Base-by-base conservation (phyloP, 257 asterid genomes). In the Nicotiana otophora region DNA sequence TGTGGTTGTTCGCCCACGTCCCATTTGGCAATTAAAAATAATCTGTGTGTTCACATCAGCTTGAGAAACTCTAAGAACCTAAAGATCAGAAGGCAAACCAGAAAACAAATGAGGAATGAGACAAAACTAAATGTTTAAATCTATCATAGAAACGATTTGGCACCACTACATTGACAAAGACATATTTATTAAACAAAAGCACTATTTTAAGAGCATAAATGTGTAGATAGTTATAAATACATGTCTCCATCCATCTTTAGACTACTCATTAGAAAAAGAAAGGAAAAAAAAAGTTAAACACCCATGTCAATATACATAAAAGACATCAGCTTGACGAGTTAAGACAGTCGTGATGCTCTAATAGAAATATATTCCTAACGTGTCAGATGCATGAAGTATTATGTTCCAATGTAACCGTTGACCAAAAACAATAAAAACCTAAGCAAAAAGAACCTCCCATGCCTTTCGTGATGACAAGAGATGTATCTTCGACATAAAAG, bases 1-100 rank as follows among this genome's bases (percentile, higher is more conserved):
- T 33, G 99, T 95, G 62, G 99, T 95, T 60, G 99, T 95, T 81
- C 99, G 90, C 82, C 99, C 99, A 54, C 99, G 98, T 39, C 99
- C 99, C 99, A 95, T 95, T 91, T 95, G 99, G 87, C 99, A 94
- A 87, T 95, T 95, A 86, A 95, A 95, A 65, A 95, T 82, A 81
- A 94, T 90, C 90, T 94, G 92, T 46, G 98, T 93, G 85, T 85
- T 89, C 86, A 94, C 82, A 88, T 91, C 89, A 67, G 98, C 97
- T 89, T 92, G 97, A 85, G 94, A 90, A 85, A 94, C 88, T 86
- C 88, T 95, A 58, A 81, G 91, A 84, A 95, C 99, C 99, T 95
- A 87, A 63, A 81, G 19, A 64, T 72, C 86, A 34, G 77, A 26
- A 81, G 65, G 33, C 70, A 6, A 31, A 51, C 10, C n/a, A 57